These are phyloP conservation scores for Nephelium lappaceum DNA, from an alignment of 345 rosid genomes.

Conservation along the genomic window DNA sequence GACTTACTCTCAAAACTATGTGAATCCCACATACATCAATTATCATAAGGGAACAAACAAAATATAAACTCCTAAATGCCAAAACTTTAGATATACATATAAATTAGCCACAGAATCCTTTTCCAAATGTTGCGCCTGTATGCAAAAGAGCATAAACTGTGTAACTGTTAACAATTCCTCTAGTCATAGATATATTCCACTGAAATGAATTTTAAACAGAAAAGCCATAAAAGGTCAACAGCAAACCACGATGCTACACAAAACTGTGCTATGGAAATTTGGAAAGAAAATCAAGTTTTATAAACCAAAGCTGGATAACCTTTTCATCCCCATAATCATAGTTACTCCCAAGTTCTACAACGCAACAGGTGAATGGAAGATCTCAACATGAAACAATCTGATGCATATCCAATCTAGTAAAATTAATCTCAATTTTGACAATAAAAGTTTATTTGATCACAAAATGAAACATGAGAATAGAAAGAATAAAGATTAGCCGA, in stretches of 20 bases:
- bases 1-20: background rate
- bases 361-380: background rate
- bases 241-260: background rate
- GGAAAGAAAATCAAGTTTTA: background rate
- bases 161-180: background rate
- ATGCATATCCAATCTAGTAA: background rate
- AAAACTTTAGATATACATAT: background rate
- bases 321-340: background rate
- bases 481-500: background rate
- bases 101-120: background rate
- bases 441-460: background rate
- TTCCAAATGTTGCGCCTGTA: background rate
- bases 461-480: background rate
- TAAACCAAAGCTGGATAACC: background rate
- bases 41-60: background rate
- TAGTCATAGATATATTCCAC: background rate
- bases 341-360: background rate
- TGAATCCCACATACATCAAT: background rate
- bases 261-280: background rate
- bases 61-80: background rate
- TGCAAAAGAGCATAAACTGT: background rate
- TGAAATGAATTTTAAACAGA: conserved; percentile 5
- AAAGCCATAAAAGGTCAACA: background rate
- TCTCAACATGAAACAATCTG: background rate
- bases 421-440: background rate